phyloP scores from a whole-genome alignment of 441 rosid species.

The Capsella rubella region DNA sequence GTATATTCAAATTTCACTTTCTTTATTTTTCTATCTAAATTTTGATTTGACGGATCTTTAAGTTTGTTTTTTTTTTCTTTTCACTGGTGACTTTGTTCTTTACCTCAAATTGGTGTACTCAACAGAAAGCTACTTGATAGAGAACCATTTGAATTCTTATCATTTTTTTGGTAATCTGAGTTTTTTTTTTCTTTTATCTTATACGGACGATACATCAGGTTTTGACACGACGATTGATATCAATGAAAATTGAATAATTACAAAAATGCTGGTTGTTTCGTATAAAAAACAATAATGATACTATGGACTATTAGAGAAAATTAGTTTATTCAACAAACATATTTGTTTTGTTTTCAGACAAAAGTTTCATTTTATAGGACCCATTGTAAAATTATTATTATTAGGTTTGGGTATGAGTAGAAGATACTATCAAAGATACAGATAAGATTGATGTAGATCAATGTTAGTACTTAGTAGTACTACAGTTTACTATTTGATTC shows the following conservation, averaged over 20 bases:
- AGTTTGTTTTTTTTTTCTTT: background rate
- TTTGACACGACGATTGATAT: constrained; percentile 36
- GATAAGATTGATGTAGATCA: constrained; percentile 23
- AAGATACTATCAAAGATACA: background rate
- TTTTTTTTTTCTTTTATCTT: background rate
- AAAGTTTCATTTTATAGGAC: constrained; percentile 13
- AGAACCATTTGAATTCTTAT: constrained; percentile 31
- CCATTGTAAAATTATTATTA: background rate
- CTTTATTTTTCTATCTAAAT: background rate
- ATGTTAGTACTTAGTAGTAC: constrained; percentile 10
- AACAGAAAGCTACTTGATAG: constrained; percentile 33
- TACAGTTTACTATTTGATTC: constrained; percentile 11
- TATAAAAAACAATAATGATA: constrained; percentile 34
- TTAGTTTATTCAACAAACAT: constrained; percentile 6
- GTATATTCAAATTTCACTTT: background rate
- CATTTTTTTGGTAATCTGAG: constrained; percentile 31
- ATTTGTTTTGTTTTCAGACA: constrained; percentile 5
- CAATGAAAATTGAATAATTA: constrained; percentile 27
- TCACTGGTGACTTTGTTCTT: constrained; percentile 41
- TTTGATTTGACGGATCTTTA: constrained; percentile 42
- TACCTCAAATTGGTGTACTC: constrained; percentile 40
- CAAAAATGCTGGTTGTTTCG: constrained; percentile 30
- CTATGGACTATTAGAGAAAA: constrained; percentile 18
- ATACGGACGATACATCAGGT: constrained; percentile 40
- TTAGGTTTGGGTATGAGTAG: constrained; percentile 12